These are phyloP conservation scores for Leishmania tropica DNA, from an alignment of 208 protist genomes.

Conservation along the genomic window DNA sequence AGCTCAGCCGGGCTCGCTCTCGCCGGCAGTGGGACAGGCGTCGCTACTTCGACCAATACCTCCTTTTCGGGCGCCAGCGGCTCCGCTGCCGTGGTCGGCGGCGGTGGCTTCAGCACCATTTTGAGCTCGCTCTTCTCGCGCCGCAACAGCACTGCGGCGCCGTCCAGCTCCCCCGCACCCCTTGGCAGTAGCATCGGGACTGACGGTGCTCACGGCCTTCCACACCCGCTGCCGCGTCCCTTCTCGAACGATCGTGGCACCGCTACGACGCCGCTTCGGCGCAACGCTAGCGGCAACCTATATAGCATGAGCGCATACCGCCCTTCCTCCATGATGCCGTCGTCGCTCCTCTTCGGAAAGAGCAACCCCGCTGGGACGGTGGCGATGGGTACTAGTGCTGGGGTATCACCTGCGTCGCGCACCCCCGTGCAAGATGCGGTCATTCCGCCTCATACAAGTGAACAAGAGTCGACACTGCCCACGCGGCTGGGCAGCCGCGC, in stretches of 20 bases:
- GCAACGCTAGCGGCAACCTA: conserved; percentile 1
- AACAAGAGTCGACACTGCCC: background rate
- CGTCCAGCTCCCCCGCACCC: background rate
- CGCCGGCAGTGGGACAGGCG: background rate
- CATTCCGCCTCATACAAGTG: background rate
- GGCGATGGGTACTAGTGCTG: background rate
- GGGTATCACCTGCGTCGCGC: background rate
- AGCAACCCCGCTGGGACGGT: background rate
- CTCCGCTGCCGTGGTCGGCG: background rate
- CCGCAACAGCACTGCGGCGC: background rate
- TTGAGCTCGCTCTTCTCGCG: conserved; percentile 24
- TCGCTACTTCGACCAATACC: background rate
- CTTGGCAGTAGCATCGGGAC: background rate
- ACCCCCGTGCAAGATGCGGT: background rate
- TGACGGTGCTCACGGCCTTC: background rate
- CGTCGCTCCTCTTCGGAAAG: conserved; percentile 1
- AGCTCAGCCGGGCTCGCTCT: too few relatives aligned
- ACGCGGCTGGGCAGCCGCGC: conserved; percentile 3
- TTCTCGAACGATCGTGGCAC: background rate
- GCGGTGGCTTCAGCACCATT: conserved; percentile 18
- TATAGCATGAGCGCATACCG: background rate
- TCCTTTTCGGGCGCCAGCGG: conserved; percentile 7
- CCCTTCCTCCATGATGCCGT: background rate
- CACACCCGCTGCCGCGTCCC: background rate
- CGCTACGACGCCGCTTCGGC: conserved; percentile 6